Percentiles rank a stretch among this genome's conserved stretches.
These are phyloP conservation scores for Thermomyces lanuginosus DNA, from an alignment of 2,329 filamentous ascomycete genomes.

Conservation along the genomic window DNA sequence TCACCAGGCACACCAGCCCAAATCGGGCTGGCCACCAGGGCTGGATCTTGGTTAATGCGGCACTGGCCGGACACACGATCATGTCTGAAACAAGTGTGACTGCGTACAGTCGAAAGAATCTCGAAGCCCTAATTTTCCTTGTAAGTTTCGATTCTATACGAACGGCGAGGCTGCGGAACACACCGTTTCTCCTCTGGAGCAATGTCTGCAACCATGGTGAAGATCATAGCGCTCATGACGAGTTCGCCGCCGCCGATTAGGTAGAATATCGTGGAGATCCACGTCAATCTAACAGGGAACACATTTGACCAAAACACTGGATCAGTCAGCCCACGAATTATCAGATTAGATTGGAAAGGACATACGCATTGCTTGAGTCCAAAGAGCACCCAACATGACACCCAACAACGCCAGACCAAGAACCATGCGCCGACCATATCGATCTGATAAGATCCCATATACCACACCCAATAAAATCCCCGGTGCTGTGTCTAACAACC, in stretches of 20 bases:
- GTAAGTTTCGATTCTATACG: background rate
- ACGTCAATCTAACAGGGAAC: conserved; percentile 6
- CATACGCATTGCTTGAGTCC: conserved; percentile 6
- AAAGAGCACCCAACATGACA: conserved; percentile 4
- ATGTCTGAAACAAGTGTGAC: conserved; percentile 6
- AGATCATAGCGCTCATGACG: conserved; percentile 6
- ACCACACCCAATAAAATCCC: conserved; percentile 6
- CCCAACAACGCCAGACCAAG: conserved; percentile 4
- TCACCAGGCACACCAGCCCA: conserved; percentile 5
- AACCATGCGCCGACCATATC: conserved; percentile 5
- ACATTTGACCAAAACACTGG: conserved; percentile 6
- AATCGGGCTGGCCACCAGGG: conserved; percentile 7
- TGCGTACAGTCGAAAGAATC: conserved; percentile 6
- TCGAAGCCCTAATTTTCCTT: conserved; percentile 3
- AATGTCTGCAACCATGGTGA: conserved; percentile 6
- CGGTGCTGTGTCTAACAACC: conserved; percentile 5
- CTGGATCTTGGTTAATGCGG: conserved; percentile 4
- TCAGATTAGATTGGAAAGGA: background rate
- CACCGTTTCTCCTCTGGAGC: conserved; percentile 6
- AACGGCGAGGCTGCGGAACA: background rate
- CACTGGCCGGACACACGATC: conserved; percentile 5
- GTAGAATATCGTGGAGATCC: conserved; percentile 6
- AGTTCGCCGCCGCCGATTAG: conserved; percentile 5
- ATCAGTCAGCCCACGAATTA: background rate
- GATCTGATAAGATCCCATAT: conserved; percentile 7